These are phyloP conservation scores for Chaetomium sp. DNA, from an alignment of 2,329 filamentous ascomycete species.

Conservation along the genomic window DNA sequence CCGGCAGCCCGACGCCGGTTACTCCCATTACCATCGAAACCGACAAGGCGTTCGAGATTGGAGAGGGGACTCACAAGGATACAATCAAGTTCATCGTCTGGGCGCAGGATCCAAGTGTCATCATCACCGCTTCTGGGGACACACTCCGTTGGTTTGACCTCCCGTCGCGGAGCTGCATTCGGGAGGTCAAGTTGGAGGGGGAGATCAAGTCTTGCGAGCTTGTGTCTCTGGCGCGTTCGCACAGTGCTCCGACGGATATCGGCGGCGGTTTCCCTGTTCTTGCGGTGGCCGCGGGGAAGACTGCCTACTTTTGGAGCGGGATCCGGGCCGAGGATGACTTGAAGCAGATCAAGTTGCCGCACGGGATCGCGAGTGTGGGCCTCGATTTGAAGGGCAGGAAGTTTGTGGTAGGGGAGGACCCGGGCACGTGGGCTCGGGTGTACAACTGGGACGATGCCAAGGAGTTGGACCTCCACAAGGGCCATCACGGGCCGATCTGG, in stretches of 20 bases:
- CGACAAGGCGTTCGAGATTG: conserved; percentile 75
- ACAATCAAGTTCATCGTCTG: conserved; percentile 96
- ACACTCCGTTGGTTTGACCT: conserved; percentile 93
- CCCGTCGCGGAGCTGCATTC: conserved; percentile 65
- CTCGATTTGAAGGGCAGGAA: conserved; percentile 75
- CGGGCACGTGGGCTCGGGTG: conserved; percentile 93
- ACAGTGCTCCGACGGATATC: conserved; percentile 55
- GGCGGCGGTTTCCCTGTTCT: conserved; percentile 66
- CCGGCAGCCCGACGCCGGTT: conserved; percentile 27
- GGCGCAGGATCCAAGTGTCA: conserved; percentile 78
- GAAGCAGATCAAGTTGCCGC: conserved; percentile 72
- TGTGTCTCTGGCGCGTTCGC: conserved; percentile 56
- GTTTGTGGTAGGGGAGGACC: conserved; percentile 83
- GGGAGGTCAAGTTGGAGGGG: conserved; percentile 72
- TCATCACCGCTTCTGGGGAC: conserved; percentile 89
- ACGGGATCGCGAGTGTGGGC: conserved; percentile 86
- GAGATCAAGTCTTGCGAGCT: conserved; percentile 90
- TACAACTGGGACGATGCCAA: conserved; percentile 80
- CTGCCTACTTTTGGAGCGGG: conserved; percentile 86
- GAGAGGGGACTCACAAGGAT: conserved; percentile 71
- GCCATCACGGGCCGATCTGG: conserved; percentile 97
- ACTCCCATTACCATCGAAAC: conserved; percentile 46
- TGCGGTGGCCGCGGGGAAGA: conserved; percentile 89
- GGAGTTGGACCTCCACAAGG: conserved; percentile 89
- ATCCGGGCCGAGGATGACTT: conserved; percentile 60